Conservation (phyloP, 305 asterid genomes). For the Fraxinus dipetala region DNA sequence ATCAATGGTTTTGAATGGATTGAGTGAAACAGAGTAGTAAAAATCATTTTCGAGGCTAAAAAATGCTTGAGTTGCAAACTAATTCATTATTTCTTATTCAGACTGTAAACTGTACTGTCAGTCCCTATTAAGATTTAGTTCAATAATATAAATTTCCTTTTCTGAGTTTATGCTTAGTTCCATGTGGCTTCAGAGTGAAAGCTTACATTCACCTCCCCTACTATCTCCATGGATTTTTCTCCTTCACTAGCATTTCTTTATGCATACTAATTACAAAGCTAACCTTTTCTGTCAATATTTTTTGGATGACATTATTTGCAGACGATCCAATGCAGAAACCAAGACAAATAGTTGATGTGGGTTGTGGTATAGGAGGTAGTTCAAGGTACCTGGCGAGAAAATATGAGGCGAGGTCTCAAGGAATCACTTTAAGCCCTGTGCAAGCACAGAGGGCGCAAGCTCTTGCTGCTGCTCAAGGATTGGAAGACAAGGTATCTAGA, state of each 20-base stretch:
- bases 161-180: not conserved
- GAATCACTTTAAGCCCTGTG: slow-evolving; percentile 83
- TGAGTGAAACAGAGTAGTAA: not conserved
- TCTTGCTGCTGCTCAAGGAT: slow-evolving; percentile 77
- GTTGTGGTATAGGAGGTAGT: slow-evolving; percentile 99
- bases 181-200: not conserved
- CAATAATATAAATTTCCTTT: not conserved
- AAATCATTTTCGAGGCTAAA: not conserved
- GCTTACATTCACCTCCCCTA: not conserved
- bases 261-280: not conserved
- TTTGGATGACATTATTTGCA: slow-evolving; percentile 23
- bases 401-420: slow-evolving; percentile 59
- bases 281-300: not conserved
- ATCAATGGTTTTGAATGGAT: not conserved
- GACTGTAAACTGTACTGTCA: not conserved
- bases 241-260: not conserved
- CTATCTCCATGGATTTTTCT: not conserved
- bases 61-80: not conserved
- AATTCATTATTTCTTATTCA: not conserved
- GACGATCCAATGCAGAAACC: slow-evolving; percentile 50
- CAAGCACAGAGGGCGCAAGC: slow-evolving; percentile 90
- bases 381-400: slow-evolving; percentile 73
- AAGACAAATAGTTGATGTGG: slow-evolving; percentile 77
- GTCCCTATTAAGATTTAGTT: not conserved
- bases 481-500: slow-evolving; percentile 47